phyloP scores from a whole-genome alignment of 768 basidiomycete species.

The Lyophyllum decastes region DNA sequence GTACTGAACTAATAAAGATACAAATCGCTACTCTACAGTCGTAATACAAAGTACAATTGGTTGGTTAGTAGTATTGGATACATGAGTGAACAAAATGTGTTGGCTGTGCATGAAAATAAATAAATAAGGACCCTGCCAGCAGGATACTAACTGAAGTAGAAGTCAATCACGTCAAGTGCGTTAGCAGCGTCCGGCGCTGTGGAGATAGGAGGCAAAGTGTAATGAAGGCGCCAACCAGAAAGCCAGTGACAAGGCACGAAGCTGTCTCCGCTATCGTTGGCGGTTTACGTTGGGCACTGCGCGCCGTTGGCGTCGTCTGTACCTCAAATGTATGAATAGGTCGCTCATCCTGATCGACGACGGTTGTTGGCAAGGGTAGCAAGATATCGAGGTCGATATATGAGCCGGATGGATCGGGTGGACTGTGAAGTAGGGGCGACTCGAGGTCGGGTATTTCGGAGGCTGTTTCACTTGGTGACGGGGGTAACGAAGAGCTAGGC shows the following conservation, averaged over 20 bases:
- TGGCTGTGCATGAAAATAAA: not conserved
- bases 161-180: conserved; percentile 25
- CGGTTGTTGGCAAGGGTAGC: not conserved
- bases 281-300: conserved; percentile 14
- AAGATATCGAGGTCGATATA: not conserved
- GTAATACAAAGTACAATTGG: not conserved
- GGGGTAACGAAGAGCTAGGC: not conserved
- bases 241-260: conserved; percentile 48
- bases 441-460: not conserved
- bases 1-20: not conserved
- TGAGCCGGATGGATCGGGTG: not conserved
- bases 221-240: conserved; percentile 59
- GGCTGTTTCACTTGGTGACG: not conserved
- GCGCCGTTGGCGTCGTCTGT: not conserved
- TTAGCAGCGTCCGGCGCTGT: conserved; percentile 45
- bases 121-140: not conserved
- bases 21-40: not conserved
- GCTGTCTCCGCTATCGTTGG: conserved; percentile 33
- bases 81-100: not conserved
- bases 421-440: not conserved
- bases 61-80: not conserved
- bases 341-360: not conserved
- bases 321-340: conserved; percentile 15
- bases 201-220: conserved; percentile 50
- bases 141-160: not conserved